Base-by-base conservation (phyloP, 108 stramenopile genomes). In the Aurantiochytrium sp. region DNA sequence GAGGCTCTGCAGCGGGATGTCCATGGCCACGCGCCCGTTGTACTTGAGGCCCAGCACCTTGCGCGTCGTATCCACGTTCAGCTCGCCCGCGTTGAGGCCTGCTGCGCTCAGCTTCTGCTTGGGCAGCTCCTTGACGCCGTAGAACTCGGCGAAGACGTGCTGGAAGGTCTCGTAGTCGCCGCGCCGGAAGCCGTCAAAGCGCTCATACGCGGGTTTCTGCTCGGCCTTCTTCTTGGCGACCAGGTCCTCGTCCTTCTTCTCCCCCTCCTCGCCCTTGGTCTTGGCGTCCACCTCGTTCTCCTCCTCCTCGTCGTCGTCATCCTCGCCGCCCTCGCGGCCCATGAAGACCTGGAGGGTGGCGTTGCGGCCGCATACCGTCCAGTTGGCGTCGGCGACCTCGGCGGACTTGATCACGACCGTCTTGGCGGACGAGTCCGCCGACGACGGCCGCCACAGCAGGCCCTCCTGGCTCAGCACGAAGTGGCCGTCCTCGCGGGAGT, bases 1-100 rank as follows among this genome's bases (percentile, higher is more conserved):
- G 32, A 93, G 87, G 21, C 42, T 86, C 22, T 87, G 52, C 86
- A 94, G 53, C 37, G 88, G 87, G 8, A 92, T 41, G 36, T 91
- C 90, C 24, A 90, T 86, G 52, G 91, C 22, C 12, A 41, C 37
- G 54, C 55, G 31, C 31, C 55, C 85, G 3, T 87, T 24, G 4
- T 27, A 42, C 42, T 55, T 27, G 32, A 86, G 27, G 15, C 21
- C 50, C 48, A 86, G 15, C 0, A 17, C 31, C 22, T 86, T 86
- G 45, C 53, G 81, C 50, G 45, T 52, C 24, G 27, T 36, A 19
- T 85, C 85, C 24, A 89, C 17, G 86, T 50, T 24, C 27, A 59
- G 39, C 32, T 42, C n/a, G 55, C 86, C 86, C 22, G 37, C 27
- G 37, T 87, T 87, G 6, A 65, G n/a, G 24, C 55, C 86, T 19